Evolutionary conservation across 192 early-diverging fungal species (phyloP).

Genomic region (Coemansia sp.): DNA sequence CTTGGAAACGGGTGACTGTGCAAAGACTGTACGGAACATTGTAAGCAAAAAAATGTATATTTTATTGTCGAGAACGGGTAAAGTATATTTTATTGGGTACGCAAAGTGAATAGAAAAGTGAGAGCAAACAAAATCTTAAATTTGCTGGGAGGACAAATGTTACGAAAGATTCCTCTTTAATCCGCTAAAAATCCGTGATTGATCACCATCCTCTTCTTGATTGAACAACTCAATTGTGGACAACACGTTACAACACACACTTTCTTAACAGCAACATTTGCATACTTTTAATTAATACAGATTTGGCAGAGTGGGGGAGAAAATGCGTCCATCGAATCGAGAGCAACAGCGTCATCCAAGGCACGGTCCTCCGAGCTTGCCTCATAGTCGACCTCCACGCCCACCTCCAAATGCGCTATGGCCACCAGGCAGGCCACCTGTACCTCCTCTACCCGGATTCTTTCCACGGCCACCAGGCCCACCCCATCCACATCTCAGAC

Average conservation of each 20-base stretch:
- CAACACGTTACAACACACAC: background rate
- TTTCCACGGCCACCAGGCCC: background rate
- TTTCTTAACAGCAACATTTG: background rate
- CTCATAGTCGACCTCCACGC: background rate
- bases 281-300: background rate
- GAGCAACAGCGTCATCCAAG: background rate
- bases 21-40: conserved; percentile 35
- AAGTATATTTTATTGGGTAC: no score
- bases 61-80: background rate
- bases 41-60: background rate
- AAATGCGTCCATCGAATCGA: conserved; percentile 23
- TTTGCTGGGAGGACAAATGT: background rate
- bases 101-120: background rate
- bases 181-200: background rate
- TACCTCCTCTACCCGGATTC: conserved; percentile 1
- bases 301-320: background rate
- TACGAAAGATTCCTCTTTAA: background rate
- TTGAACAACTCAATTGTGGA: background rate
- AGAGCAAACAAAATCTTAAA: conserved; percentile 5
- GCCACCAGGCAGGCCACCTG: conserved; percentile 7
- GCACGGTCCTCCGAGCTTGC: background rate
- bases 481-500: background rate
- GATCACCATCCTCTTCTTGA: background rate
- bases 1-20: conserved; percentile 23
- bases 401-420: background rate